A percentile compares a stretch with the other conserved stretches of the same genome.
These are phyloP conservation scores for Balakata baccata DNA, from an alignment of 345 rosid species.

Conservation along the genomic window DNA sequence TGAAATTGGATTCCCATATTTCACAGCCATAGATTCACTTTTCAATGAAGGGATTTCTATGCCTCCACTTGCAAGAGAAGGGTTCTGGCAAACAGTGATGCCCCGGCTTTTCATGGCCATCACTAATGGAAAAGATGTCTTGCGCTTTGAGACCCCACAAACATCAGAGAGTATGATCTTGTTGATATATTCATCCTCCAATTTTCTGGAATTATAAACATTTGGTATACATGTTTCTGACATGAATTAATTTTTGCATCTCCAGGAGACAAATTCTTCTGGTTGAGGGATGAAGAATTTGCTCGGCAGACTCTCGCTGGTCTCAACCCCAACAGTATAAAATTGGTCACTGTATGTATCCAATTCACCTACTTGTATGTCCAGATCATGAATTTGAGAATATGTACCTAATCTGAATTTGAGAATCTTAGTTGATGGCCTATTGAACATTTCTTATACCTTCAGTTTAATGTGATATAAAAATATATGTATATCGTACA, in stretches of 20 bases:
- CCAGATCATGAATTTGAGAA: too few species aligned
- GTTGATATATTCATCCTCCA: neutral
- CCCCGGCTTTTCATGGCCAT: conserved; percentile 57
- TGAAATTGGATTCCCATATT: conserved; percentile 51
- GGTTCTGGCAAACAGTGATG: conserved; percentile 37
- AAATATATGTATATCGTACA: conserved; percentile 14
- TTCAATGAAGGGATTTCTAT: conserved; percentile 53
- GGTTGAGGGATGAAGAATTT: conserved; percentile 79
- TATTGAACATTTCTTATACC: too few species aligned
- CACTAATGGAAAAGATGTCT: conserved; percentile 36
- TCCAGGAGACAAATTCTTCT: conserved; percentile 67
- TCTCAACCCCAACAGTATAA: conserved; percentile 55
- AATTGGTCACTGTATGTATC: conserved; percentile 48
- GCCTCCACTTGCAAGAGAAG: conserved; percentile 33
- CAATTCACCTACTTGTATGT: too few species aligned
- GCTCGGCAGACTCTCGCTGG: conserved; percentile 77
- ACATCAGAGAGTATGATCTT: conserved; percentile 39
- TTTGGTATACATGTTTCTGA: too few species aligned
- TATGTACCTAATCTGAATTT: too few species aligned
- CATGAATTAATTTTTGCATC: neutral
- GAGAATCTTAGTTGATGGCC: too few species aligned
- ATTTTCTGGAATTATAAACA: too few species aligned
- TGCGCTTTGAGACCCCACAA: conserved; percentile 56
- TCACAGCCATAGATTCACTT: conserved; percentile 58
- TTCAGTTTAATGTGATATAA: too few species aligned